Evolutionary conservation across 495 filamentous ascomycete species (phyloP).

Genomic region (Evernia prunastri): DNA sequence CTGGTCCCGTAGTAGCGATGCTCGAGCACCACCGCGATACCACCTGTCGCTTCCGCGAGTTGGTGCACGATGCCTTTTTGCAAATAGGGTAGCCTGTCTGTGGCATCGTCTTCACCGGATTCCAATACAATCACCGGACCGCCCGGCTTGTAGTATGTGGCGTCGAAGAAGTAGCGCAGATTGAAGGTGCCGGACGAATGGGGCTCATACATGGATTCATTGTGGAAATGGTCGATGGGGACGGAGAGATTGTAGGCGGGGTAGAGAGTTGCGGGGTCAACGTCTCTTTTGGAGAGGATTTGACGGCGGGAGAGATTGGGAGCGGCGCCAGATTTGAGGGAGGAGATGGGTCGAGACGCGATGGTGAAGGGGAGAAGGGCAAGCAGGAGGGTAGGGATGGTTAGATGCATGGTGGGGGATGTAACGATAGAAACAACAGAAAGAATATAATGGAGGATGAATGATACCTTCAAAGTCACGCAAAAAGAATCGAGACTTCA

Average conservation of each 20-base stretch:
- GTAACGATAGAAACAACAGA: neutral
- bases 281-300: constrained; percentile 24
- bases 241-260: constrained; percentile 56
- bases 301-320: neutral
- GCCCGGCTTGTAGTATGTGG: constrained; percentile 55
- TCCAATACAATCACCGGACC: constrained; percentile 67
- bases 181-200: constrained; percentile 53
- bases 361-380: neutral
- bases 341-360: neutral
- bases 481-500: neutral
- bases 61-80: constrained; percentile 63
- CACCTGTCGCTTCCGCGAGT: constrained; percentile 55
- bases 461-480: neutral
- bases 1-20: constrained; percentile 68
- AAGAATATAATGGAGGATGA: neutral
- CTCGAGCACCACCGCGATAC: constrained; percentile 69
- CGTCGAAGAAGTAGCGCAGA: constrained; percentile 70
- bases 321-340: neutral
- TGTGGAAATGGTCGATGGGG: constrained; percentile 71
- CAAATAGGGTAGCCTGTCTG: constrained; percentile 53
- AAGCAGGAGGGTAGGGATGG: neutral
- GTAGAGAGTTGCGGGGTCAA: constrained; percentile 42
- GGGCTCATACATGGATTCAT: constrained; percentile 62
- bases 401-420: neutral
- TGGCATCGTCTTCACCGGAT: constrained; percentile 56